Percentiles rank a stretch among this genome's conserved stretches.
phyloP scores from a whole-genome alignment of 495 filamentous ascomycete species.

The Diplogelasinospora grovesii region DNA sequence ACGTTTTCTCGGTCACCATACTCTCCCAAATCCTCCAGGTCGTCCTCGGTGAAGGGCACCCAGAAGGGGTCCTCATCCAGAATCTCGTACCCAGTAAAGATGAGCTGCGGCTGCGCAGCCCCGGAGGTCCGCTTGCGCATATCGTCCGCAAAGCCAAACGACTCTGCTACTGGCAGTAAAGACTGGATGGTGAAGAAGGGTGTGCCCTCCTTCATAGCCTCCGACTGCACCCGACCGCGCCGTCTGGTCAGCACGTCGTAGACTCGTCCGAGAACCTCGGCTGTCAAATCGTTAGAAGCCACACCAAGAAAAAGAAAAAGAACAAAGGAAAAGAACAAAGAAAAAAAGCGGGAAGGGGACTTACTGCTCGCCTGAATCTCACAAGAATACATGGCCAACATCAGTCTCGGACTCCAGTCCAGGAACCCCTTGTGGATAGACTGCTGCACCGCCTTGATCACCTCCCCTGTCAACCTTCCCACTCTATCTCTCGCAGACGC shows the following conservation, averaged over 20 bases:
- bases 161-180: conserved; percentile 82
- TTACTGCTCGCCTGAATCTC: conserved; percentile 93
- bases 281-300: conserved; percentile 31
- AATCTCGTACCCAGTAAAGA: conserved; percentile 87
- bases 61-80: conserved; percentile 94
- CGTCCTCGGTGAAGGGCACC: conserved; percentile 94
- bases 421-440: conserved; percentile 84
- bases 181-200: conserved; percentile 92
- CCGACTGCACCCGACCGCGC: conserved; percentile 80
- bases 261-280: conserved; percentile 89
- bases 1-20: conserved; percentile 89
- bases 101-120: conserved; percentile 82
- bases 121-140: conserved; percentile 92
- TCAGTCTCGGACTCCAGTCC: conserved; percentile 88
- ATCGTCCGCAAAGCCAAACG: conserved; percentile 92
- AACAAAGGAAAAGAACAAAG: neutral
- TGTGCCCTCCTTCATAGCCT: conserved; percentile 89
- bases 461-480: conserved; percentile 82
- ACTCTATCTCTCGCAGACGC: conserved; percentile 57
- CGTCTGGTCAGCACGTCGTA: conserved; percentile 90
- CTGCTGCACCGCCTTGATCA: conserved; percentile 79
- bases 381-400: conserved; percentile 97
- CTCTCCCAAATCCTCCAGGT: conserved; percentile 93
- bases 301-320: no score
- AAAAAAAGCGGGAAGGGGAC: conserved; percentile 19